Evolutionary conservation across 1,284 basidiomycete genomes (phyloP).

Genomic region (Cerioporus squamosus): DNA sequence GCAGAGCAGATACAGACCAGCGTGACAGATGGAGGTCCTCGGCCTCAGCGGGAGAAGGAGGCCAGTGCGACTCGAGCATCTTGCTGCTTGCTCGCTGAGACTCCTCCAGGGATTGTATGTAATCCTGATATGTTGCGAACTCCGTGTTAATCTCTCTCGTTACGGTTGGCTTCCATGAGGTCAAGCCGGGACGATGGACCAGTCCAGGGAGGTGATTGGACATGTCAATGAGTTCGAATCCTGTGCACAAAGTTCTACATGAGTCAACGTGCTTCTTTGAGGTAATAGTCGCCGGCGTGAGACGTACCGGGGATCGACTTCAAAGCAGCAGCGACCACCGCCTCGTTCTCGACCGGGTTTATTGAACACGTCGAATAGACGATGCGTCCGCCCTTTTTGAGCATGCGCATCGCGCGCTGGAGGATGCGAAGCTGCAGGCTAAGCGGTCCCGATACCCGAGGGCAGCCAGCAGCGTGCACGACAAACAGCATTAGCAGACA

Average conservation of each 20-base stretch:
- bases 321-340: conserved; percentile 89
- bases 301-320: conserved; percentile 67
- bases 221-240: conserved; percentile 85
- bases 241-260: conserved; percentile 36
- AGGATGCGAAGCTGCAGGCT: conserved; percentile 94
- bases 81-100: conserved; percentile 55
- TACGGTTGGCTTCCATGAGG: conserved; percentile 73
- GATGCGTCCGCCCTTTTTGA: conserved; percentile 86
- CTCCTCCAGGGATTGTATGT: conserved; percentile 53
- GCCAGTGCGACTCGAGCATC: conserved; percentile 79
- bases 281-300: conserved; percentile 1
- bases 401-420: conserved; percentile 88
- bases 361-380: conserved; percentile 99
- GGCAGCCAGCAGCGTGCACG: neutral
- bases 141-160: conserved; percentile 48
- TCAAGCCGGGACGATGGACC: conserved; percentile 76
- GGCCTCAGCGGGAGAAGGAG: conserved; percentile 61
- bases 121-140: conserved; percentile 61
- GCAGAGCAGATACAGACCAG: conserved; percentile 54
- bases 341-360: conserved; percentile 98
- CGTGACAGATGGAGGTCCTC: conserved; percentile 64
- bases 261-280: conserved; percentile 8
- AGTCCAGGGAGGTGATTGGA: conserved; percentile 74
- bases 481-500: neutral
- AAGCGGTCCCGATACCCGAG: conserved; percentile 2